These are phyloP conservation scores for Mrakia frigida DNA, from an alignment of 768 basidiomycete species.

Conservation along the genomic window DNA sequence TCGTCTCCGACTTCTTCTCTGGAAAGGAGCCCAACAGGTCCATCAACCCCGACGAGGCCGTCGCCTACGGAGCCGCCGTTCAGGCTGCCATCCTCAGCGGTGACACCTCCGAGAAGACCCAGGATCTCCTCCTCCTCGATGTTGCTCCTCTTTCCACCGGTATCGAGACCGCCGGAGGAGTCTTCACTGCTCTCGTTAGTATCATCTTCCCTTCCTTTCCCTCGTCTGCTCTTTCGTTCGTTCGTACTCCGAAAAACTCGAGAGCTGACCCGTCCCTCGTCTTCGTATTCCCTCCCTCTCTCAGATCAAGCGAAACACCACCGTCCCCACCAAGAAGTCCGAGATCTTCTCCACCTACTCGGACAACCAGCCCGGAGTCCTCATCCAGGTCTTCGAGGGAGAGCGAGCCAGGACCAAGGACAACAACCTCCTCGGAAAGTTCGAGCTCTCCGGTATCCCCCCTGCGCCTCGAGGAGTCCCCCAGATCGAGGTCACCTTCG, in stretches of 20 bases:
- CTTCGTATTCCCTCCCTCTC: background rate
- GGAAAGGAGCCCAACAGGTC: conserved; percentile 72
- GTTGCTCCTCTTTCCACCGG: conserved; percentile 61
- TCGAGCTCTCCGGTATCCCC: conserved; percentile 54
- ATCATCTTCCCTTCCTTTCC: background rate
- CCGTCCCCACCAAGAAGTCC: conserved; percentile 44
- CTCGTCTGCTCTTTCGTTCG: background rate
- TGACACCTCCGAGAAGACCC: conserved; percentile 33
- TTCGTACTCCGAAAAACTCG: background rate
- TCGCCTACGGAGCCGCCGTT: conserved; percentile 70
- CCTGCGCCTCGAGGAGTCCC: conserved; percentile 51
- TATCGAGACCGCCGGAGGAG: conserved; percentile 98
- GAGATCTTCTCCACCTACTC: conserved; percentile 47
- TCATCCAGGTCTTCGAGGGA: conserved; percentile 61
- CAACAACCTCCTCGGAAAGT: conserved; percentile 97
- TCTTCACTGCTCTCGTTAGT: conserved; percentile 77
- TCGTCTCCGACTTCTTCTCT: conserved; percentile 97
- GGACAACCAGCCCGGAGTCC: conserved; percentile 47
- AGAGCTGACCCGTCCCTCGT: background rate
- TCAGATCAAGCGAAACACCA: conserved; percentile 48
- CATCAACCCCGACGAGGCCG: conserved; percentile 98
- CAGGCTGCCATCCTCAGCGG: conserved; percentile 31
- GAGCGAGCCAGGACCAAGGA: conserved; percentile 98
- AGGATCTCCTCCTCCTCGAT: conserved; percentile 31
- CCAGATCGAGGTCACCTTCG: conserved; percentile 51